phyloP scores from a whole-genome alignment of 169 alveolate genomes.

The Plasmodium sp. region DNA sequence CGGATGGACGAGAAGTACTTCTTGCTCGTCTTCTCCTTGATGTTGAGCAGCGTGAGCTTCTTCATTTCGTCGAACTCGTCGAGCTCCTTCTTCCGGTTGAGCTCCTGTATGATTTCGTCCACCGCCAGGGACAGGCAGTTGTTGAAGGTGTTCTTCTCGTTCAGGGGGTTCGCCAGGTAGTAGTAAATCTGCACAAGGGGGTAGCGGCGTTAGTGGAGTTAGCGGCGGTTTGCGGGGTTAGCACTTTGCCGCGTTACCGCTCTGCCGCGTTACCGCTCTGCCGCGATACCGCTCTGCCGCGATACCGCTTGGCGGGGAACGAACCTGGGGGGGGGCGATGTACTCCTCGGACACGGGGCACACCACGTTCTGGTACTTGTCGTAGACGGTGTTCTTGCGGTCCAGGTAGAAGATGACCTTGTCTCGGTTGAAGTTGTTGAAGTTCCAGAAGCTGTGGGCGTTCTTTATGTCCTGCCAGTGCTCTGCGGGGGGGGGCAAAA shows the following conservation, averaged over 20 bases:
- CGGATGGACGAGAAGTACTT: conserved; percentile 49
- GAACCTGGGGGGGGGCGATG: conserved; percentile 63
- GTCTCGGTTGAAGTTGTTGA: conserved; percentile 35
- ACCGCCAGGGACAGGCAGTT: conserved; percentile 61
- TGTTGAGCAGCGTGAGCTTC: conserved; percentile 20
- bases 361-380: conserved; percentile 25
- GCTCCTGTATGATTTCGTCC: conserved; percentile 51
- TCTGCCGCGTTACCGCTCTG: no score
- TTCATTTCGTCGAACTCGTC: conserved; percentile 59
- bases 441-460: conserved; percentile 71
- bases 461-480: conserved; percentile 65
- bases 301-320: background rate
- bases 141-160: conserved; percentile 47
- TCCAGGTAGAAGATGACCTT: conserved; percentile 46
- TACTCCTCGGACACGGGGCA: conserved; percentile 13
- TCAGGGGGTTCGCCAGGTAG: conserved; percentile 38
- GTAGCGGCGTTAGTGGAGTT: background rate
- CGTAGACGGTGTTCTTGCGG: conserved; percentile 22
- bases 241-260: no score
- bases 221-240: background rate
- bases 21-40: conserved; percentile 47
- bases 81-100: conserved; percentile 26
- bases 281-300: background rate
- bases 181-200: conserved; percentile 15
- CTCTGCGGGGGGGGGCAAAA: background rate